Base-by-base conservation (phyloP, 1,284 basidiomycete genomes). In the Rhizoctonia solani region DNA sequence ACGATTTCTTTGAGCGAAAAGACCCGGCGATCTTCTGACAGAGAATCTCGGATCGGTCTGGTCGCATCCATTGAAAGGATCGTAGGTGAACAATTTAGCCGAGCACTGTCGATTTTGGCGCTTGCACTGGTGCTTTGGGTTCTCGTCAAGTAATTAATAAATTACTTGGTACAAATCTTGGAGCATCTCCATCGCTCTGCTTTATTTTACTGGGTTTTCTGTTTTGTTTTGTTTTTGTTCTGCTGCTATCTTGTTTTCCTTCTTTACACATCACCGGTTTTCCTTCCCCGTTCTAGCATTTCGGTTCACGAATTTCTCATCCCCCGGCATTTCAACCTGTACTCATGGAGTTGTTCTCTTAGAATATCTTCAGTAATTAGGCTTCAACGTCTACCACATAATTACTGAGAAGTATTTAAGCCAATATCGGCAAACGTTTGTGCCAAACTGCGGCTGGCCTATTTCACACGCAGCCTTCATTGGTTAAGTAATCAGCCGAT, bases 271-370 rank as follows among this genome's bases (percentile, higher is more conserved):
- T 8, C 30, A 16, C n/a, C n/a, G 53, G 13, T 54, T 6, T 21
- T 19, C n/a, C 34, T 39, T 16, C 37, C 37, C 8, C 16, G 37
- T 37, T 21, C 42, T 30, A 58, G n/a, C 23, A 58, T 46, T n/a
- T 46, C 27, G n/a, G 21, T 46, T 52, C 49, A 9, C 27, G 6
- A 27, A n/a, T n/a, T n/a, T n/a, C n/a, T n/a, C n/a, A n/a, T n/a
- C n/a, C n/a, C n/a, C n/a, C n/a, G n/a, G 49, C 49, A 25, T 58
- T 58, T 58, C 55, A 58, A 46, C 41, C 55, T 58, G 55, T 58
- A 56, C 34, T 34, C 37, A 56, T 56, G 34, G 37, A 27, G 39
- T 23, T 42, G 32, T 27, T n/a, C n/a, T n/a, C n/a, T n/a, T n/a
- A n/a, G n/a, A n/a, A n/a, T n/a, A n/a, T n/a, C n/a, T 27, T 16